Evolutionary conservation across 768 basidiomycete species (phyloP).

Genomic region (Agrocybe pediades): DNA sequence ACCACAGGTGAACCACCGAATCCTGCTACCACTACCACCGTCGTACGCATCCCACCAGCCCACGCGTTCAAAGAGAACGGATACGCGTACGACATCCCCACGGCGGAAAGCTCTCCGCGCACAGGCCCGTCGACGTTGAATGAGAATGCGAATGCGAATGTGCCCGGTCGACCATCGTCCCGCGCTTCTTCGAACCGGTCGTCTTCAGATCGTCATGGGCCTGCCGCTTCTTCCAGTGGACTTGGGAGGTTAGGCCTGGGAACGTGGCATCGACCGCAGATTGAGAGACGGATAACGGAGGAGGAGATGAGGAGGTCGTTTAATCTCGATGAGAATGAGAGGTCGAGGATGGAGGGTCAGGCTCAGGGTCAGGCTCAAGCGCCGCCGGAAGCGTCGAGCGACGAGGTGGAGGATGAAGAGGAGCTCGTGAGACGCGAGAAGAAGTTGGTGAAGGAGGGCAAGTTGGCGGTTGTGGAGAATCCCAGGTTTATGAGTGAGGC

Average conservation of each 20-base stretch:
- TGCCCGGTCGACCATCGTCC: background rate
- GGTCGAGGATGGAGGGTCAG: conserved; percentile 1
- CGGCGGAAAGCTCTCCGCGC: conserved; percentile 14
- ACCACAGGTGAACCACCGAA: conserved; percentile 6
- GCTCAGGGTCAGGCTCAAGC: background rate
- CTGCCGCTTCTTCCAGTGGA: conserved; percentile 9
- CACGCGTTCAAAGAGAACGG: conserved; percentile 31
- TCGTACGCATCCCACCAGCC: conserved; percentile 48
- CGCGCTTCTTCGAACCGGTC: background rate
- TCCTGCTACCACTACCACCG: conserved; percentile 10
- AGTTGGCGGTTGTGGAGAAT: conserved; percentile 57
- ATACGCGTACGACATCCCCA: conserved; percentile 28
- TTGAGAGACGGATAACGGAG: conserved; percentile 25
- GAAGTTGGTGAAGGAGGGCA: conserved; percentile 25
- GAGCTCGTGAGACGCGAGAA: conserved; percentile 38
- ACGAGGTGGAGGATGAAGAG: conserved; percentile 10
- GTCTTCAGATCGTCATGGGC: conserved; percentile 1
- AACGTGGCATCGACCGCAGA: background rate
- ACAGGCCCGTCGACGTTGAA: conserved; percentile 12
- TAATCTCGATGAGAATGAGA: too few species aligned
- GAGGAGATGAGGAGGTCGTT: conserved; percentile 14
- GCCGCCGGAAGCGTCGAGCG: background rate
- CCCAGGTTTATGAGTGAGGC: conserved; percentile 42
- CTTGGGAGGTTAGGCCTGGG: background rate
- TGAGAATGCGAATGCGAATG: too few species aligned